phyloP scores from a whole-genome alignment of 805 yeast species.

The Diddensiella transvaalensis region DNA sequence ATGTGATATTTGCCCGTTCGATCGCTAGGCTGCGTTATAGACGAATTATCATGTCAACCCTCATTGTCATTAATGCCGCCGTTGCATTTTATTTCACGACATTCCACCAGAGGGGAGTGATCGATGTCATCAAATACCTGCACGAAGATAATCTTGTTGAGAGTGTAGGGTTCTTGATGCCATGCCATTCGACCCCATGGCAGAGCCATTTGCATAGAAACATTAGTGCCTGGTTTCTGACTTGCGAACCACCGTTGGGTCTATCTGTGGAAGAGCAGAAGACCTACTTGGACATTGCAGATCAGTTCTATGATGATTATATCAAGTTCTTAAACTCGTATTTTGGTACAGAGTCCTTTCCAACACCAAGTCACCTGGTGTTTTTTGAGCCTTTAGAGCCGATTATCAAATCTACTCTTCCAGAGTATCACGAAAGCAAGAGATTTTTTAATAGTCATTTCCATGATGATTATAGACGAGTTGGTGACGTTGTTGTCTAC shows the following conservation, averaged over 20 bases:
- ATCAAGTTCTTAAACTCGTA: slow-evolving; percentile 48
- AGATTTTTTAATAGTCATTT: slow-evolving; percentile 73
- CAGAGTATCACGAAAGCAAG: slow-evolving; percentile 28
- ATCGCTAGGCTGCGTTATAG: slow-evolving; percentile 11
- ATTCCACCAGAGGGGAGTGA: slow-evolving; percentile 84
- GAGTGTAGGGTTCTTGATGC: slow-evolving; percentile 79
- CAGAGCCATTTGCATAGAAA: slow-evolving; percentile 75
- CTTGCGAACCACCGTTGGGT: slow-evolving; percentile 87
- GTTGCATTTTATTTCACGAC: slow-evolving; percentile 53
- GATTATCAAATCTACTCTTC: slow-evolving; percentile 28
- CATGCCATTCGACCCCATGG: slow-evolving; percentile 98
- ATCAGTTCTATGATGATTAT: slow-evolving; percentile 70
- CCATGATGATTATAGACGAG: slow-evolving; percentile 83
- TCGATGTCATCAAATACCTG: slow-evolving; percentile 58
- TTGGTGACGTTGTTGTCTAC: slow-evolving; percentile 74
- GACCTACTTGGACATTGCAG: slow-evolving; percentile 80
- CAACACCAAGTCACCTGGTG: slow-evolving; percentile 73
- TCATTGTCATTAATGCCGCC: slow-evolving; percentile 37
- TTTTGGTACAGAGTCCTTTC: slow-evolving; percentile 8
- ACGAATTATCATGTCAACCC: slow-evolving; percentile 16
- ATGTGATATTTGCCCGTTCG: slow-evolving; percentile 49
- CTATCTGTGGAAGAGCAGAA: slow-evolving; percentile 33
- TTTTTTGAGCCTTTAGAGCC: slow-evolving; percentile 64
- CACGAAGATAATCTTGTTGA: slow-evolving; percentile 39
- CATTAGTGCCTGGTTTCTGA: slow-evolving; percentile 63